Base-by-base conservation (phyloP, 257 asterid species). In the Jasminum sambac region DNA sequence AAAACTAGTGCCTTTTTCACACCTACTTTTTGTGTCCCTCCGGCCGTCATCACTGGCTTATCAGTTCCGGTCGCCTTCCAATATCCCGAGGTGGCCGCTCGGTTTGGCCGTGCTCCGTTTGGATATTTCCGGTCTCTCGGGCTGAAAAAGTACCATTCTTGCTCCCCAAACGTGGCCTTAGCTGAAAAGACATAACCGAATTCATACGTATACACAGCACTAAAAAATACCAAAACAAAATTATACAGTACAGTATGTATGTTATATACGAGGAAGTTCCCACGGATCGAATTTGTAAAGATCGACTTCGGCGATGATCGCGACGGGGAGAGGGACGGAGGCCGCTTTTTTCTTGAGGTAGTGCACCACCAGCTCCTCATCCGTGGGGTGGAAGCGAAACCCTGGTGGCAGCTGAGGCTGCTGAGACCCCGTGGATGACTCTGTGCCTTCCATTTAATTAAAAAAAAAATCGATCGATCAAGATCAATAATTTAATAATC, bases 31-130 rank as follows among this genome's bases (percentile, higher is more conserved):
- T 84, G 88, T 3, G 83, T 78, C 44, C 88, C 88, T 4, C 86
- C 84, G 21, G 77, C 72, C 25, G 84, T 81, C n/a, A 84, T 67
- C 13, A 84, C 88, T n/a, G 88, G 86, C 76, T 84, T 84, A n/a
- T 84, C 86, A 8, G 88, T 84, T 36, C 88, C 86, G 16, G 88
- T 84, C 42, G 88, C 88, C 76, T 84, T 84, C 88, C 88, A 84
- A 41, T 84, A 84, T 0, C 88, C 88, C 2, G 88, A 84, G 7
- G 88, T 84, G 8, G 86, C 86, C 9, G 88, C 86, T 12, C 86
- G 60, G 58, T 84, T 84, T 6, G 88, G 88, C 72, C 88, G 48
- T 0, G 84, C 88, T 0, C 88, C 88, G 41, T 84, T 84, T 2
- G 86, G 88, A 60, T 84, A 84, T 58, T 84, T 84, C 70, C 88